These are phyloP conservation scores for Trichothecium sympodiale DNA, from an alignment of 2,329 filamentous ascomycete species.

Conservation along the genomic window DNA sequence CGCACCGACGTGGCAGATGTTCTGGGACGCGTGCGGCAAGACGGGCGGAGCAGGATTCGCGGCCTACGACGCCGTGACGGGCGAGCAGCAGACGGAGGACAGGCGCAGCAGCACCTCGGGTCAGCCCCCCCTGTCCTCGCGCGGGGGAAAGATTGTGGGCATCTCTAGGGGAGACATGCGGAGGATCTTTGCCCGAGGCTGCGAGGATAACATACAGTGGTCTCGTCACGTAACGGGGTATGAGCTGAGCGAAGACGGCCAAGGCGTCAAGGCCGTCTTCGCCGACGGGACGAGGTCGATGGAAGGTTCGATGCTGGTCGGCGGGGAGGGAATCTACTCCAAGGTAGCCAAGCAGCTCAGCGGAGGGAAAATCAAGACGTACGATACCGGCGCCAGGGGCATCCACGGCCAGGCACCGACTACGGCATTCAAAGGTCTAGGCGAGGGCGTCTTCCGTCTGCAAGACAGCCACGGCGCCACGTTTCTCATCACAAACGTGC, in stretches of 20 bases:
- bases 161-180: conserved; percentile 55
- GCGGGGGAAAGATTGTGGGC: conserved; percentile 48
- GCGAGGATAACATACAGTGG: conserved; percentile 45
- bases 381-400: conserved; percentile 50
- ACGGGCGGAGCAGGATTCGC: conserved; percentile 44
- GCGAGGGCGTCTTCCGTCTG: conserved; percentile 52
- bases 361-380: conserved; percentile 45
- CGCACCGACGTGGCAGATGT: conserved; percentile 33
- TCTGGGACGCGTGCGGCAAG: conserved; percentile 49
- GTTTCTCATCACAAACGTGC: conserved; percentile 53
- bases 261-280: conserved; percentile 44
- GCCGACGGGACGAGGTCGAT: conserved; percentile 46
- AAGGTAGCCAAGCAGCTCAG: conserved; percentile 49
- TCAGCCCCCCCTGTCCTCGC: conserved; percentile 36
- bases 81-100: conserved; percentile 24
- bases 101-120: conserved; percentile 13
- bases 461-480: conserved; percentile 34
- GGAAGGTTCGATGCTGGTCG: conserved; percentile 48
- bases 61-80: conserved; percentile 40
- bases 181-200: conserved; percentile 42
- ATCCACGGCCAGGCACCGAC: conserved; percentile 56
- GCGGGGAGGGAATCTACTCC: conserved; percentile 53
- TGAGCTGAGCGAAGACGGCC: conserved; percentile 39
- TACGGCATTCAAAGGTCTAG: conserved; percentile 47
- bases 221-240: conserved; percentile 45